Evolutionary conservation across 257 asterid genomes (phyloP).

Genomic region (Hygrophila difformis): DNA sequence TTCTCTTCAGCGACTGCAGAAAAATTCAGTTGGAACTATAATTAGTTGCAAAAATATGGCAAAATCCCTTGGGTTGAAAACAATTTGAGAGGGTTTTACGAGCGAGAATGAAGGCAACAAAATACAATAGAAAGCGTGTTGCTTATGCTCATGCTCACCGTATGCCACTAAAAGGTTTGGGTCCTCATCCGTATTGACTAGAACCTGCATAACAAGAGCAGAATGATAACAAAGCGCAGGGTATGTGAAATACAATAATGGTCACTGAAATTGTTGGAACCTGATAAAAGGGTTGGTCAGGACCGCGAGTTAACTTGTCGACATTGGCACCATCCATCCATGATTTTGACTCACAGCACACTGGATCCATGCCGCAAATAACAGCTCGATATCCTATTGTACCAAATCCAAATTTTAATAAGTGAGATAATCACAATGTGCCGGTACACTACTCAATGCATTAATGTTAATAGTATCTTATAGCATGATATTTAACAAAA

Average conservation of each 20-base stretch:
- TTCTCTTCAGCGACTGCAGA: slow-evolving; percentile 90
- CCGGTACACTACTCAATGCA: not conserved
- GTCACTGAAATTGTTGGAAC: slow-evolving; percentile 26
- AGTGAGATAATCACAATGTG: not conserved
- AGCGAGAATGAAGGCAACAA: too few species aligned
- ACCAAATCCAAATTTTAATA: slow-evolving; percentile 13
- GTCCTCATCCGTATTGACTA: slow-evolving; percentile 61
- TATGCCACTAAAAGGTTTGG: slow-evolving; percentile 89
- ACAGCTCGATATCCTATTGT: slow-evolving; percentile 78
- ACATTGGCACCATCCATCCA: slow-evolving; percentile 90
- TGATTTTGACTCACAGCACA: slow-evolving; percentile 83
- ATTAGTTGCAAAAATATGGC: not conserved
- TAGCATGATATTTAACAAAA: too few species aligned
- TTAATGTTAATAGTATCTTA: too few species aligned
- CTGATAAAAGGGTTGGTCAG: slow-evolving; percentile 97
- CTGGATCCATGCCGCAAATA: slow-evolving; percentile 95
- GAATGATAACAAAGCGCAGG: too few species aligned
- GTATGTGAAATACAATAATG: slow-evolving; percentile 2
- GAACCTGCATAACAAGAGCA: slow-evolving; percentile 52
- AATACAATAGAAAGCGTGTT: too few species aligned
- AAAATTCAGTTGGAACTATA: not conserved
- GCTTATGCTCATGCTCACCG: slow-evolving; percentile 38
- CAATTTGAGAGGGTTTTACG: too few species aligned
- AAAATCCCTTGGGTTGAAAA: too few species aligned
- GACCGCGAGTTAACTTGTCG: slow-evolving; percentile 65